These are phyloP conservation scores for Lophiotrema nucula DNA, from an alignment of 495 filamentous ascomycete genomes.

Conservation along the genomic window DNA sequence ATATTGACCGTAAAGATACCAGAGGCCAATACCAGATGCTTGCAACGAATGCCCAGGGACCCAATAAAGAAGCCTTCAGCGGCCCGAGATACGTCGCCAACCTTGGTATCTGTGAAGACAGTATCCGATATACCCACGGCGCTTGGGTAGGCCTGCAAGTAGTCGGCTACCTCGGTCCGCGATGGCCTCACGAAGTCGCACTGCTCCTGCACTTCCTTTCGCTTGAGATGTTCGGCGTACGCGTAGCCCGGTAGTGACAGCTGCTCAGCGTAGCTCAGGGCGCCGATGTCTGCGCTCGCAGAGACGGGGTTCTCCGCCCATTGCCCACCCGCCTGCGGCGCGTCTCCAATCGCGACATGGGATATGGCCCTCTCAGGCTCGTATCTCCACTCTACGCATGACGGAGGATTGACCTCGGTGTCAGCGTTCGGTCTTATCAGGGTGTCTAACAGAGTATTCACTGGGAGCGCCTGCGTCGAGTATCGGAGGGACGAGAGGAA, in stretches of 20 bases:
- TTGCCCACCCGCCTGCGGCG: conserved; percentile 57
- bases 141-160: conserved; percentile 56
- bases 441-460: conserved; percentile 65
- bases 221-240: conserved; percentile 54
- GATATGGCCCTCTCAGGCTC: conserved; percentile 53
- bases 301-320: conserved; percentile 60
- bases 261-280: conserved; percentile 63
- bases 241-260: conserved; percentile 64
- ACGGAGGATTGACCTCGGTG: conserved; percentile 51
- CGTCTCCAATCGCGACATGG: conserved; percentile 59
- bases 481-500: conserved; percentile 64
- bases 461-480: conserved; percentile 63
- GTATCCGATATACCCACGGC: conserved; percentile 54
- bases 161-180: conserved; percentile 57
- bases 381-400: conserved; percentile 58
- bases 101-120: conserved; percentile 47
- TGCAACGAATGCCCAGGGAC: conserved; percentile 57
- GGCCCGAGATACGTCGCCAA: conserved; percentile 49
- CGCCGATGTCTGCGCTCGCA: conserved; percentile 49
- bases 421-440: conserved; percentile 65
- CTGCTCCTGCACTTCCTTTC: conserved; percentile 45
- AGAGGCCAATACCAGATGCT: conserved; percentile 61
- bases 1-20: conserved; percentile 62
- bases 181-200: conserved; percentile 59
- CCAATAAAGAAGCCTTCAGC: conserved; percentile 53